Conservation (phyloP, 768 basidiomycete species). For the Phaffia tasmanica region DNA sequence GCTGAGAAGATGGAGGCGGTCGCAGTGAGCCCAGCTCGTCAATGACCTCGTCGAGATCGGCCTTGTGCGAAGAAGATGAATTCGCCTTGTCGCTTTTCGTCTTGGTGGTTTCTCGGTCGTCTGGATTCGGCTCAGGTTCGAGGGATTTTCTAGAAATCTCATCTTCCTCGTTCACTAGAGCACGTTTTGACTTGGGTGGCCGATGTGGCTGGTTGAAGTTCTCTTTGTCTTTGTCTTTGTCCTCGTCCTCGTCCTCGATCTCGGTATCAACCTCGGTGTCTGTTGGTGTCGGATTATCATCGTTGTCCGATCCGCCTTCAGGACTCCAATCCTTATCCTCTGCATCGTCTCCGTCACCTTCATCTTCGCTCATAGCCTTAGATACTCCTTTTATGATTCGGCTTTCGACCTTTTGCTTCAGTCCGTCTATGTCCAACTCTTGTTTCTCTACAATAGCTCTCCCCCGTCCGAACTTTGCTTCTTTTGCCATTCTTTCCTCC, state of each 20-base stretch:
- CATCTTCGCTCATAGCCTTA: slow-evolving; percentile 38
- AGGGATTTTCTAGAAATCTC: background rate
- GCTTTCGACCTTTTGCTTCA: slow-evolving; percentile 1
- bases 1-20: slow-evolving; percentile 47
- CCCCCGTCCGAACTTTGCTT: slow-evolving; percentile 10
- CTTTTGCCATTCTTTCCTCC: slow-evolving; percentile 8
- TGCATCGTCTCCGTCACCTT: slow-evolving; percentile 44
- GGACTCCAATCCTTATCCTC: slow-evolving; percentile 47
- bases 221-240: background rate
- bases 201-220: too few species aligned
- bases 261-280: background rate
- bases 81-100: slow-evolving; percentile 22
- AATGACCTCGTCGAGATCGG: slow-evolving; percentile 2
- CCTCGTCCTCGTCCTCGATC: slow-evolving; percentile 1
- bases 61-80: slow-evolving; percentile 2
- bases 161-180: slow-evolving; percentile 2
- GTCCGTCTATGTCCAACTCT: slow-evolving; percentile 4
- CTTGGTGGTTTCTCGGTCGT: background rate
- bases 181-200: too few species aligned
- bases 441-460: slow-evolving; percentile 6
- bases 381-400: background rate
- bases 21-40: slow-evolving; percentile 3
- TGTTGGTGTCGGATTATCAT: background rate
- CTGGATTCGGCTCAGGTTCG: background rate
- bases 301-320: slow-evolving; percentile 49